These are phyloP conservation scores for Sugiyamaella grinbergsii DNA, from an alignment of 1,139 yeast species.

Conservation along the genomic window DNA sequence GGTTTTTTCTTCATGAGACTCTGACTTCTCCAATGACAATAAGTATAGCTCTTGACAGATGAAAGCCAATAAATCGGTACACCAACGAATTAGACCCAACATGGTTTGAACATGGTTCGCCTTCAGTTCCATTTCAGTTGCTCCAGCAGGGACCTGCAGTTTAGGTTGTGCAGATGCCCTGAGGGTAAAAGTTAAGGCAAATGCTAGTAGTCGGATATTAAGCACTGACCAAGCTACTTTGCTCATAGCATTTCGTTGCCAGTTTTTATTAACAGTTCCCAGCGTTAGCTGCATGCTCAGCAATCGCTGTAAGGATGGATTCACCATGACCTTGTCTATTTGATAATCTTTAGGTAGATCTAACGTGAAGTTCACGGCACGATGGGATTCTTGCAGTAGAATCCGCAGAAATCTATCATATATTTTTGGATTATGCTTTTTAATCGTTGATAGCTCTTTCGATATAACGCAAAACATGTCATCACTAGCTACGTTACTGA, in stretches of 20 bases:
- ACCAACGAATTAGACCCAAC: conserved; percentile 78
- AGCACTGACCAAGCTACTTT: conserved; percentile 69
- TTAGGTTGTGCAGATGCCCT: conserved; percentile 42
- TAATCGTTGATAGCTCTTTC: conserved; percentile 35
- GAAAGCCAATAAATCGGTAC: conserved; percentile 66
- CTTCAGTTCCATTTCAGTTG: conserved; percentile 56
- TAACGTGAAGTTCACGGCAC: conserved; percentile 67
- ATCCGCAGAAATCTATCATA: conserved; percentile 36
- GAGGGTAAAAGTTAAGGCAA: conserved; percentile 73
- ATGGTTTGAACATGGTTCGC: conserved; percentile 60
- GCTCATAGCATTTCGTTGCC: conserved; percentile 53
- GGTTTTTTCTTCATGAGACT: conserved; percentile 22
- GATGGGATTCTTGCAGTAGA: conserved; percentile 63
- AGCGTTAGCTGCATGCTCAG: conserved; percentile 61
- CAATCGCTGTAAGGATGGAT: conserved; percentile 70
- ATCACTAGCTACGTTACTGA: conserved; percentile 62
- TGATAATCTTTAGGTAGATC: conserved; percentile 65
- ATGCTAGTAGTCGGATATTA: conserved; percentile 68
- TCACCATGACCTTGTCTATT: conserved; percentile 68
- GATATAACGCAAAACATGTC: conserved; percentile 62
- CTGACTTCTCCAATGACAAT: conserved; percentile 30
- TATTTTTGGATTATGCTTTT: conserved; percentile 13
- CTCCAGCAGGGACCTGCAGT: conserved; percentile 25
- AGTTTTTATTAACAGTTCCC: conserved; percentile 54
- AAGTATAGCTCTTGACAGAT: conserved; percentile 63